A percentile compares a stretch with the other conserved stretches of the same genome.
Evolutionary conservation across 2,329 filamentous ascomycete genomes (phyloP).

Genomic region (Penicillium sp.): DNA sequence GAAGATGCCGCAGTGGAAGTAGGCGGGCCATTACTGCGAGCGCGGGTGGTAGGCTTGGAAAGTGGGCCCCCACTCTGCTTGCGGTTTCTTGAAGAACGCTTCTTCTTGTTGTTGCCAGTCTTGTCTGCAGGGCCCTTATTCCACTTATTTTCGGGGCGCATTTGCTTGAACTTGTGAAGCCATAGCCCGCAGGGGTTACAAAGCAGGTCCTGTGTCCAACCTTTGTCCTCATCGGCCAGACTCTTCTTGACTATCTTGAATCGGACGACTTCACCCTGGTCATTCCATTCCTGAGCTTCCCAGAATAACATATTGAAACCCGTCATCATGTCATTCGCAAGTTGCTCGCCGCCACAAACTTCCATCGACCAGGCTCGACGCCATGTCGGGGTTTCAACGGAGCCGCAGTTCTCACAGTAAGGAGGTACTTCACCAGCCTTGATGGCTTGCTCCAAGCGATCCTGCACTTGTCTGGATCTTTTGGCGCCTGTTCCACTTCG

Average conservation of each 20-base stretch:
- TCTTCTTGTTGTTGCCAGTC: conserved; percentile 43
- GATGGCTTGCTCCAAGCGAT: conserved; percentile 59
- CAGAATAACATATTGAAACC: conserved; percentile 73
- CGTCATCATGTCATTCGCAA: conserved; percentile 69
- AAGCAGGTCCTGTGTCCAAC: conserved; percentile 71
- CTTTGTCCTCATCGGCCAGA: conserved; percentile 63
- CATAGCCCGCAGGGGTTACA: conserved; percentile 97
- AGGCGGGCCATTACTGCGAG: conserved; percentile 31
- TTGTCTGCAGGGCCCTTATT: conserved; percentile 48
- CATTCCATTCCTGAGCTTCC: conserved; percentile 63
- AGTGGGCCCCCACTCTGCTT: conserved; percentile 33
- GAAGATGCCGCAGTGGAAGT: conserved; percentile 38
- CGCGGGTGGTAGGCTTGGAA: conserved; percentile 32
- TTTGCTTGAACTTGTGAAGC: conserved; percentile 82
- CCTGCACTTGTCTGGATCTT: conserved; percentile 64
- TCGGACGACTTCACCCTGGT: conserved; percentile 59
- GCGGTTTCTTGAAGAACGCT: conserved; percentile 37
- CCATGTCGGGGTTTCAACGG: conserved; percentile 96
- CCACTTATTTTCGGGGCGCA: conserved; percentile 83
- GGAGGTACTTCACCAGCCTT: conserved; percentile 79
- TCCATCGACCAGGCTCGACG: conserved; percentile 85
- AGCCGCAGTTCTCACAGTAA: conserved; percentile 89
- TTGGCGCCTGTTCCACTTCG: conserved; percentile 56
- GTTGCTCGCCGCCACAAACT: conserved; percentile 65
- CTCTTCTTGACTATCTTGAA: conserved; percentile 77